These are phyloP conservation scores for Saraca asoca DNA, from an alignment of 331 rosid species.

Conservation along the genomic window DNA sequence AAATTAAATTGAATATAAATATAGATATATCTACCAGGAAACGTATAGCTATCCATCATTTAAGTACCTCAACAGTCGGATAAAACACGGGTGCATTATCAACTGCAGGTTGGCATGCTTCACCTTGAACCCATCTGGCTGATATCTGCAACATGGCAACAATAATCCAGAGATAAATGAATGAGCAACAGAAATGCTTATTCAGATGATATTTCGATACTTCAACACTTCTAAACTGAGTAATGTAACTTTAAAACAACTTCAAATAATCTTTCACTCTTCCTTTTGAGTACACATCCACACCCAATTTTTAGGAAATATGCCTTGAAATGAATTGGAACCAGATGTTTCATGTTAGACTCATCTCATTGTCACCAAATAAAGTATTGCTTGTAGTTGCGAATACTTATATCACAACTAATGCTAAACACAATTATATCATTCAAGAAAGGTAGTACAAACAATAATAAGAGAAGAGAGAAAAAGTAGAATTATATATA, in stretches of 20 bases:
- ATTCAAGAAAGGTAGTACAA: neutral
- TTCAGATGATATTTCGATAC: too few species aligned
- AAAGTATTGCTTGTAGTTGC: constrained; percentile 1
- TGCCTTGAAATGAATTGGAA: constrained; percentile 1
- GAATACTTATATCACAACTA: neutral
- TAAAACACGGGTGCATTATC: constrained; percentile 86
- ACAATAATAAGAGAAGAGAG: neutral
- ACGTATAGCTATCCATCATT: constrained; percentile 11
- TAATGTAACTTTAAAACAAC: neutral
- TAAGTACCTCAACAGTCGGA: constrained; percentile 76
- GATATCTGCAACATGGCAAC: constrained; percentile 52
- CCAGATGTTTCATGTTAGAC: constrained; percentile 21
- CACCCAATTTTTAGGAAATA: neutral
- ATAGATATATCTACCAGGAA: constrained; percentile 16
- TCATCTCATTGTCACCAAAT: neutral
- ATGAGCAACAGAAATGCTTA: neutral
- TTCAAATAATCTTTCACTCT: neutral
- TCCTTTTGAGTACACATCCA: neutral
- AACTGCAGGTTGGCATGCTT: constrained; percentile 73
- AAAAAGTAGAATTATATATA: constrained; percentile 3
- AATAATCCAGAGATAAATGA: too few species aligned
- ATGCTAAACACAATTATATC: constrained; percentile 8
- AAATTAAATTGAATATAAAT: constrained; percentile 17
- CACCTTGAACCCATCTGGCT: constrained; percentile 76
- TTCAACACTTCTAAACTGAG: neutral